A percentile compares a stretch with the other conserved stretches of the same genome.
These are phyloP conservation scores for Sporothrix sp. DNA, from an alignment of 2,329 filamentous ascomycete genomes.

Conservation along the genomic window DNA sequence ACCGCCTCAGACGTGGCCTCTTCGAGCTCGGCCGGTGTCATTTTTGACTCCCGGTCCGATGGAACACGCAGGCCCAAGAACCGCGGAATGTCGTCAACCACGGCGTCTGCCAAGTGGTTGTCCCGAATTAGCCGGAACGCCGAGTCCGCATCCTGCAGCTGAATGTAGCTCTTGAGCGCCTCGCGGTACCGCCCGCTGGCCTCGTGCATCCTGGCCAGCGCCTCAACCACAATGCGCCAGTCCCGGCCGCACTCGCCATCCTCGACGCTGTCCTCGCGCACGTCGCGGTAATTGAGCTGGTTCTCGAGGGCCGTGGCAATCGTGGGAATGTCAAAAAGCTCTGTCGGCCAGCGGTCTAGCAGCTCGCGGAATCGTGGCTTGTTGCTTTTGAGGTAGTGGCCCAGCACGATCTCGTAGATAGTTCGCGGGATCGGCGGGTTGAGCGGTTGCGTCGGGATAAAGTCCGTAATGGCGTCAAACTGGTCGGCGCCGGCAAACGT, in stretches of 20 bases:
- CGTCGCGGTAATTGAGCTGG: constrained; percentile 66
- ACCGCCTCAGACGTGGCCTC: constrained; percentile 75
- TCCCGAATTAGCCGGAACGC: constrained; percentile 80
- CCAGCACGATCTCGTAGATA: constrained; percentile 82
- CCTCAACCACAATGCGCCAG: constrained; percentile 83
- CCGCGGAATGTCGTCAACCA: constrained; percentile 80
- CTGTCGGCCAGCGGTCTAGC: constrained; percentile 72
- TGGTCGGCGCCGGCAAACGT: constrained; percentile 77
- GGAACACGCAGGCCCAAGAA: constrained; percentile 83
- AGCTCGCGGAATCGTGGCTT: constrained; percentile 67
- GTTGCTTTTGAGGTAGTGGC: constrained; percentile 76
- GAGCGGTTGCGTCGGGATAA: constrained; percentile 69
- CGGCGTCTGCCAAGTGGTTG: constrained; percentile 79
- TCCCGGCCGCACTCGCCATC: constrained; percentile 64
- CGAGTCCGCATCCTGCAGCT: constrained; percentile 81
- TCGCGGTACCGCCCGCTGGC: constrained; percentile 72
- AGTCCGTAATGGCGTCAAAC: constrained; percentile 80
- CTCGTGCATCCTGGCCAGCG: constrained; percentile 74
- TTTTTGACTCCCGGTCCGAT: constrained; percentile 54
- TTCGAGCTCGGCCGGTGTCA: constrained; percentile 62
- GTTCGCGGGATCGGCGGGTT: constrained; percentile 68
- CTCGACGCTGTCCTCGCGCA: constrained; percentile 66
- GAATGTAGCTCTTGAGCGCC: constrained; percentile 81
- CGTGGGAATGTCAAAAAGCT: constrained; percentile 69
- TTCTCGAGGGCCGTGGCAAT: constrained; percentile 73